These are phyloP conservation scores for Apostasia shenzhenica DNA, from an alignment of 106 monocot species.

Conservation along the genomic window DNA sequence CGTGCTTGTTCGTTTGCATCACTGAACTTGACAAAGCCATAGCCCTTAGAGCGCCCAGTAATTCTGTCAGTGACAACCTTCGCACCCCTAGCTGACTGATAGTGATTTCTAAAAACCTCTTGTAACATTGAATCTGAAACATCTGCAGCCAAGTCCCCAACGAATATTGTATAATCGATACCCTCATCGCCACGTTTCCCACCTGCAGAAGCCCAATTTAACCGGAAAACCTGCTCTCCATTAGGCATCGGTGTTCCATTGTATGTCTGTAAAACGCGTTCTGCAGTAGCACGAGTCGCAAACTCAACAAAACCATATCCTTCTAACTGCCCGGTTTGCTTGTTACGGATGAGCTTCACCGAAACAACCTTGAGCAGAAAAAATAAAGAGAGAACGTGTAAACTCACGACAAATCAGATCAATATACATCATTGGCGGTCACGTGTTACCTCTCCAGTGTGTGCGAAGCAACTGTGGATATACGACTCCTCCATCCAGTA, in stretches of 20 bases:
- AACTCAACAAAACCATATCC: constrained; percentile 90
- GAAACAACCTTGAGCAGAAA: constrained; percentile 30
- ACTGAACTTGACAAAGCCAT: constrained; percentile 82
- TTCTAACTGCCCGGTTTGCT: constrained; percentile 56
- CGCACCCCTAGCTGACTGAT: constrained; percentile 70
- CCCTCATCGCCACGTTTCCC: constrained; percentile 45
- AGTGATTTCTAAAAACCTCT: constrained; percentile 52
- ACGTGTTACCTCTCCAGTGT: constrained; percentile 39
- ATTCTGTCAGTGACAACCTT: constrained; percentile 64
- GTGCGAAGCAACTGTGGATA: constrained; percentile 41
- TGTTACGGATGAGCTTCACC: constrained; percentile 67
- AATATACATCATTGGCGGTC: neutral
- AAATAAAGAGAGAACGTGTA: neutral
- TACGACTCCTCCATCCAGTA: constrained; percentile 89
- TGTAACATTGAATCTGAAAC: constrained; percentile 70
- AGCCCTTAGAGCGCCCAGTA: constrained; percentile 75
- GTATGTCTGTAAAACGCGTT: constrained; percentile 49
- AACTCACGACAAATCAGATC: neutral
- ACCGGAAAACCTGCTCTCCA: constrained; percentile 48
- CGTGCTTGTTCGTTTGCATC: constrained; percentile 60
- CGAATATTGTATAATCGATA: constrained; percentile 59
- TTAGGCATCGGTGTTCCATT: constrained; percentile 79
- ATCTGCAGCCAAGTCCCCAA: constrained; percentile 77
- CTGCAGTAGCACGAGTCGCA: constrained; percentile 43
- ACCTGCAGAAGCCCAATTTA: constrained; percentile 73